A percentile compares a stretch with the other conserved stretches of the same genome.
phyloP scores from a whole-genome alignment of 116 monocot genomes.

The Phalaenopsis hybrid region DNA sequence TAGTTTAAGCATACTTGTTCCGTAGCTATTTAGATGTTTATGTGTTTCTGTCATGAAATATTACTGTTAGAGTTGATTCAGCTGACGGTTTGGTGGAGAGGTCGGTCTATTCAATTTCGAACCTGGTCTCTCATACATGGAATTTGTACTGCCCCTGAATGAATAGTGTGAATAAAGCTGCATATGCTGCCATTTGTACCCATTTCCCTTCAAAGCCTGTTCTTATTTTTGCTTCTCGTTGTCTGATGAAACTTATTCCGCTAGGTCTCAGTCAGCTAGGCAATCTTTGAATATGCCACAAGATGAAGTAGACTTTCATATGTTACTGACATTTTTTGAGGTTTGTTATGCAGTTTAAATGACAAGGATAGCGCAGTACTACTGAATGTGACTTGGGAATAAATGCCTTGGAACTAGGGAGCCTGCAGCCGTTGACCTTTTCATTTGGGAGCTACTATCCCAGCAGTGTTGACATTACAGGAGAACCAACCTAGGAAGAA shows the following conservation, averaged over 20 bases:
- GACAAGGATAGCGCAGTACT: constrained; percentile 86
- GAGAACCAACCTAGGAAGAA: neutral
- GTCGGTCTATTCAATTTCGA: no score
- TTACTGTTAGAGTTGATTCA: no score
- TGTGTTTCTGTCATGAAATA: no score
- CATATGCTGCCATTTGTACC: constrained; percentile 95
- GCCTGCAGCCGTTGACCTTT: no score
- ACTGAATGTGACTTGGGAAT: constrained; percentile 28
- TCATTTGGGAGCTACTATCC: no score
- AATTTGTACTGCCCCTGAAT: constrained; percentile 97
- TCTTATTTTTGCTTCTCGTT: constrained; percentile 89
- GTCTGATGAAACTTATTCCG: constrained; percentile 86
- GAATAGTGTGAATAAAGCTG: constrained; percentile 99
- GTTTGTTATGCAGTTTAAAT: constrained; percentile 79
- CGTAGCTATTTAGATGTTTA: no score
- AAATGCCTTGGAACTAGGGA: no score
- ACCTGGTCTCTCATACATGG: constrained; percentile 44
- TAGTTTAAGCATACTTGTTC: no score
- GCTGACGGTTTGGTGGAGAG: no score
- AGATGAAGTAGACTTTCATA: constrained; percentile 62
- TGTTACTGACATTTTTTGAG: constrained; percentile 71
- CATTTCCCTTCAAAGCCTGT: constrained; percentile 88
- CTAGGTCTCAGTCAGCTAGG: constrained; percentile 90
- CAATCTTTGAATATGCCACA: constrained; percentile 81
- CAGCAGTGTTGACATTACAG: constrained; percentile 7